Evolutionary conservation across 2,329 filamentous ascomycete genomes (phyloP).

Genomic region (Colletotrichum godetiae): DNA sequence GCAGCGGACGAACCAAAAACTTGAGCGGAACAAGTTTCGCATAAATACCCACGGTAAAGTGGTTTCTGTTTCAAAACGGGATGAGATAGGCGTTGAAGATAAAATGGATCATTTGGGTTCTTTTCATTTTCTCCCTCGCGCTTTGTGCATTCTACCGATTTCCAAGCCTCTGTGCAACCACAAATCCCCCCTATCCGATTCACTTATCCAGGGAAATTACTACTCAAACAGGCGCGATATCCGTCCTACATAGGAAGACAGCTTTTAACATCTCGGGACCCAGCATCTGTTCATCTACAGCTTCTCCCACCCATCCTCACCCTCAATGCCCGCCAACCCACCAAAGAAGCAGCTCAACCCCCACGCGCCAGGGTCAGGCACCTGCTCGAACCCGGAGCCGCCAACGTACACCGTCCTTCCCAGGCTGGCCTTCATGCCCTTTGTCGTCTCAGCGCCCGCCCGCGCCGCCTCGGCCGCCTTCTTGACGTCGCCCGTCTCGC

Average conservation of each 20-base stretch:
- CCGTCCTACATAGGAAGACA: neutral
- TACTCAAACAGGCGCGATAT: neutral
- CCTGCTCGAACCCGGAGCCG: conserved; percentile 58
- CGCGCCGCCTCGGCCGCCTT: conserved; percentile 81
- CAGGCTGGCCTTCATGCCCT: conserved; percentile 90
- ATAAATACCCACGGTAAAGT: conserved; percentile 37
- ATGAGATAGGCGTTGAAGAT: conserved; percentile 53
- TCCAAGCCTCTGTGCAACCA: conserved; percentile 11
- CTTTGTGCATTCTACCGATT: conserved; percentile 11
- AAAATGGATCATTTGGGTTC: conserved; percentile 34
- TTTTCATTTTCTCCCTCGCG: neutral
- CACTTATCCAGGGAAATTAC: neutral
- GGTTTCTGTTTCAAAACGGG: conserved; percentile 40
- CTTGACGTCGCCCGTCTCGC: conserved; percentile 72
- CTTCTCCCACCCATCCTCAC: conserved; percentile 51
- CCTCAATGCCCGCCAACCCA: conserved; percentile 73
- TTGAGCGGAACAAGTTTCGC: conserved; percentile 12
- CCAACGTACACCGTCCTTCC: conserved; percentile 88
- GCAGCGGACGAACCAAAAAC: neutral
- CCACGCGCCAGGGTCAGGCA: conserved; percentile 76
- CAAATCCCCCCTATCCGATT: neutral
- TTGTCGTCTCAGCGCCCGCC: conserved; percentile 83
- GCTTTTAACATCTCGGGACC: neutral
- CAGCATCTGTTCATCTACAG: conserved; percentile 31
- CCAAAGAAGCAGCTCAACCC: conserved; percentile 83